phyloP scores from a whole-genome alignment of 2,329 filamentous ascomycete genomes.

The Ceratocystis huliohia region DNA sequence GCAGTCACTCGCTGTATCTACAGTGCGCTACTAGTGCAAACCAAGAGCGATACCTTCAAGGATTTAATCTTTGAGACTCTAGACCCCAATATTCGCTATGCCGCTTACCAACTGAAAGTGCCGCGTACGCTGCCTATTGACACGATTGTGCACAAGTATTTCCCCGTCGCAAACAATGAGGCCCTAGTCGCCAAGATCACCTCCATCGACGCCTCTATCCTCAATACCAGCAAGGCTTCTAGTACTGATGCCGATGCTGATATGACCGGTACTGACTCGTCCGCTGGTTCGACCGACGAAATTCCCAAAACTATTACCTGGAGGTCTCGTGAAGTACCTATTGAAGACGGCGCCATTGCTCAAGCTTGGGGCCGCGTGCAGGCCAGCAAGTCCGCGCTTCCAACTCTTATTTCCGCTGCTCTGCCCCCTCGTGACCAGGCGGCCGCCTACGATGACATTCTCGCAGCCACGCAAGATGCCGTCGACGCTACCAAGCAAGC shows the following conservation, averaged over 20 bases:
- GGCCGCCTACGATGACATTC: constrained; percentile 78
- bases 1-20: constrained; percentile 73
- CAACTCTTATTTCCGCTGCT: constrained; percentile 29
- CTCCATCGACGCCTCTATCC: constrained; percentile 52
- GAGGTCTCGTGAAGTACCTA: constrained; percentile 71
- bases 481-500: constrained; percentile 87
- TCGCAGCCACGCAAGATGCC: constrained; percentile 83
- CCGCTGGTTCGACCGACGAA: constrained; percentile 38
- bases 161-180: constrained; percentile 48
- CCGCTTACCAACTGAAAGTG: constrained; percentile 81
- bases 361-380: constrained; percentile 61
- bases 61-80: constrained; percentile 76
- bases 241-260: background rate
- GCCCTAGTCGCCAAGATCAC: constrained; percentile 55
- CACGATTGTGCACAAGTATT: constrained; percentile 65
- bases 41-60: constrained; percentile 63
- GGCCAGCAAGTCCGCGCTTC: constrained; percentile 31
- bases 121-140: constrained; percentile 73
- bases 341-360: constrained; percentile 87
- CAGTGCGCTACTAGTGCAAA: constrained; percentile 51
- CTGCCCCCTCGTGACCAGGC: constrained; percentile 54
- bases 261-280: constrained; percentile 29
- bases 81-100: constrained; percentile 87
- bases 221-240: constrained; percentile 37
- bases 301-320: constrained; percentile 68